Conservation (phyloP, 2,329 filamentous ascomycete species). For the Botrytis medusae region DNA sequence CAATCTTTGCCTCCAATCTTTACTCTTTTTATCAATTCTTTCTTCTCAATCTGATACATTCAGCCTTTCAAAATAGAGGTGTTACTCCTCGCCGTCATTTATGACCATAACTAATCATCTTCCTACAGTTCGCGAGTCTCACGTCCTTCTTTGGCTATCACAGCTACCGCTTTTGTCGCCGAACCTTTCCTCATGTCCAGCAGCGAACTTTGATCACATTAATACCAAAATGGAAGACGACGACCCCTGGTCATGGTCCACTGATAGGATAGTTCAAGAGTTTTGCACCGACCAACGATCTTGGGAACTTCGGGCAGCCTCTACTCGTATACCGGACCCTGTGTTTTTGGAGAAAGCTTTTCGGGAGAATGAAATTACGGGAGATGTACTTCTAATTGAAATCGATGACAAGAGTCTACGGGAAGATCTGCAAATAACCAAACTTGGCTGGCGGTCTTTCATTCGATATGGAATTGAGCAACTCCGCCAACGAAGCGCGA, state of each 20-base stretch:
- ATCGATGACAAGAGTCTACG: slow-evolving; percentile 31
- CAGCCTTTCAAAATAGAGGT: neutral
- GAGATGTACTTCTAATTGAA: slow-evolving; percentile 31
- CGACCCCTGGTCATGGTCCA: slow-evolving; percentile 76
- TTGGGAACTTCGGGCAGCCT: slow-evolving; percentile 44
- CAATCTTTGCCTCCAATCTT: neutral
- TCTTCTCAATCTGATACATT: neutral
- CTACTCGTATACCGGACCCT: slow-evolving; percentile 49
- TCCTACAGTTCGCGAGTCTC: neutral
- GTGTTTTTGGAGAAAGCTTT: slow-evolving; percentile 54
- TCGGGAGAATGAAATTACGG: slow-evolving; percentile 56
- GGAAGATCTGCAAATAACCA: slow-evolving; percentile 33
- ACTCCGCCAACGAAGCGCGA: slow-evolving; percentile 53
- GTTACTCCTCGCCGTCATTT: neutral
- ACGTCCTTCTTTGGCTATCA: slow-evolving; percentile 13
- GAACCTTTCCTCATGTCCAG: neutral
- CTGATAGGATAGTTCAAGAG: slow-evolving; percentile 64
- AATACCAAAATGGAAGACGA: slow-evolving; percentile 36
- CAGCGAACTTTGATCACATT: neutral
- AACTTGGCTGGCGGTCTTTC: slow-evolving; percentile 30
- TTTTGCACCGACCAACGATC: slow-evolving; percentile 58
- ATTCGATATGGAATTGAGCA: slow-evolving; percentile 58
- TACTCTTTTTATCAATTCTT: neutral
- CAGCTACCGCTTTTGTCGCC: neutral
- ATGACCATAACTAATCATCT: slow-evolving; percentile 16